A percentile compares a stretch with the other conserved stretches of the same genome.
phyloP scores from a whole-genome alignment of 768 basidiomycete genomes.

The Paxillus ammoniavirescens region DNA sequence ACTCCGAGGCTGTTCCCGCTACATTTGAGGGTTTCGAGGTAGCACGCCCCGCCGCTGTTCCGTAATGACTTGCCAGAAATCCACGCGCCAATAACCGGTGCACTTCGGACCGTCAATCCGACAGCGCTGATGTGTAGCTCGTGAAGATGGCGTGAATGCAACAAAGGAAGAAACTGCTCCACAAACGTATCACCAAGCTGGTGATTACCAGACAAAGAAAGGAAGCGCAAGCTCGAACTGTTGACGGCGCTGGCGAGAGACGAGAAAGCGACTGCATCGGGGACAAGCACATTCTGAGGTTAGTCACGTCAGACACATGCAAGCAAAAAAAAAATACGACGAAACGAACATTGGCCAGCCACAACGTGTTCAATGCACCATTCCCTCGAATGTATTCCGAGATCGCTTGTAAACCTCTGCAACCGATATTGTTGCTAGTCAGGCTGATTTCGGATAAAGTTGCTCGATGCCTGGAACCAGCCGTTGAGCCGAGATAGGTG shows the following conservation, averaged over 20 bases:
- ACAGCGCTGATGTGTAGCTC: constrained; percentile 54
- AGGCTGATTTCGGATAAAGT: constrained; percentile 52
- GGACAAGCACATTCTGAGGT: constrained; percentile 39
- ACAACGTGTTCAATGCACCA: constrained; percentile 41
- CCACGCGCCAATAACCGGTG: constrained; percentile 45
- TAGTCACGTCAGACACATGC: neutral
- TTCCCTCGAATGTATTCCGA: constrained; percentile 51
- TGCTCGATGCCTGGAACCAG: constrained; percentile 42
- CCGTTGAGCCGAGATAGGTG: constrained; percentile 48
- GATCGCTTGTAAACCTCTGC: constrained; percentile 51
- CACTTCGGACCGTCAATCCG: constrained; percentile 44
- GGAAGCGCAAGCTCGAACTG: constrained; percentile 45
- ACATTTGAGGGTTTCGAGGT: constrained; percentile 47
- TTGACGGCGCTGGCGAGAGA: constrained; percentile 52
- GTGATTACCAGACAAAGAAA: constrained; percentile 52
- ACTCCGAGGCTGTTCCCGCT: constrained; percentile 59
- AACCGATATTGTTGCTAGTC: constrained; percentile 53
- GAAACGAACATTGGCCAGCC: constrained; percentile 53
- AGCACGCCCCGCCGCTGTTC: constrained; percentile 29
- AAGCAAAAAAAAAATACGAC: neutral
- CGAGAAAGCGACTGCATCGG: constrained; percentile 34
- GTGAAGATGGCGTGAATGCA: constrained; percentile 45
- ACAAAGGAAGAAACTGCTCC: constrained; percentile 45
- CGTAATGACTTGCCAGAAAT: constrained; percentile 38
- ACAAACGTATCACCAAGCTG: constrained; percentile 49